phyloP scores from a whole-genome alignment of 2,329 filamentous ascomycete genomes.

The Trematosphaeria pertusa region DNA sequence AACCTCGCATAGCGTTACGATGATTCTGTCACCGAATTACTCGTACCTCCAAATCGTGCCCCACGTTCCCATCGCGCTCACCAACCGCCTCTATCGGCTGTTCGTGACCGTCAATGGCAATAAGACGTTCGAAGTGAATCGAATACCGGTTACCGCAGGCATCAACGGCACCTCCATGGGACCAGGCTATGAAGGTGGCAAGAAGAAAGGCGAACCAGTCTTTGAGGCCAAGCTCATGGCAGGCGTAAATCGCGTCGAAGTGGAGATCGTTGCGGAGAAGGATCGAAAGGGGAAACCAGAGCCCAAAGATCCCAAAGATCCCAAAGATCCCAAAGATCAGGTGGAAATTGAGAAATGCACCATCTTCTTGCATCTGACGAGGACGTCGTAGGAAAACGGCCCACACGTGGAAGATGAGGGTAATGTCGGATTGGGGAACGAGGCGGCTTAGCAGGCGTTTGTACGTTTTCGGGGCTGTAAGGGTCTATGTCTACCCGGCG shows the following conservation, averaged over 20 bases:
- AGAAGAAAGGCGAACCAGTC: slow-evolving; percentile 65
- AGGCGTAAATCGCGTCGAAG: slow-evolving; percentile 79
- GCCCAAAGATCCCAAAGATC: slow-evolving; percentile 48
- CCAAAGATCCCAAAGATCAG: slow-evolving; percentile 53
- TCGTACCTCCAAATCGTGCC: slow-evolving; percentile 75
- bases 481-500: no score
- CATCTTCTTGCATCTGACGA: slow-evolving; percentile 74
- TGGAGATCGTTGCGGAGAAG: slow-evolving; percentile 77
- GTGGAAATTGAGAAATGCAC: slow-evolving; percentile 81
- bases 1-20: slow-evolving; percentile 74
- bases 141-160: slow-evolving; percentile 55
- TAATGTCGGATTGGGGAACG: no score
- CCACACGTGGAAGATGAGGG: no score
- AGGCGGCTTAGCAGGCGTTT: no score
- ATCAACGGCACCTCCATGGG: slow-evolving; percentile 37
- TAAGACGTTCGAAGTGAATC: slow-evolving; percentile 65
- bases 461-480: no score
- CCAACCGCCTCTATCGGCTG: slow-evolving; percentile 75
- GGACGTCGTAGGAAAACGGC: slow-evolving; percentile 25
- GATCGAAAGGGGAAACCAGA: slow-evolving; percentile 51
- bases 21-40: slow-evolving; percentile 72
- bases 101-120: slow-evolving; percentile 75
- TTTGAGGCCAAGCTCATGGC: slow-evolving; percentile 76
- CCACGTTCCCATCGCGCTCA: slow-evolving; percentile 67
- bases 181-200: slow-evolving; percentile 37